Conservation (phyloP, 164 flowering plant species). For the Stephania japonica region DNA sequence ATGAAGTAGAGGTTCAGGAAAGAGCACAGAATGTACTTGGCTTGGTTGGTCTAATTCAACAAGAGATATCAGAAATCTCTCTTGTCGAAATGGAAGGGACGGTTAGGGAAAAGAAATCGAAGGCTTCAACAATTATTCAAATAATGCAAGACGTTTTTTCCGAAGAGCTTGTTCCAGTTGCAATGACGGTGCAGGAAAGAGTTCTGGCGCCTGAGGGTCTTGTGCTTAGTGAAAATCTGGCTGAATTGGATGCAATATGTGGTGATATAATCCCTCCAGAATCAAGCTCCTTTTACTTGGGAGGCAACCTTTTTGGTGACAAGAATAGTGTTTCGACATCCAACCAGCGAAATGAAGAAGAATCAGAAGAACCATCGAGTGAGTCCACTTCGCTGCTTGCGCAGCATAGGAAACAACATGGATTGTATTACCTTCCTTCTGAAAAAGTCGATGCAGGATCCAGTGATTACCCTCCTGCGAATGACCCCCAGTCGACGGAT, state of each 20-base stretch:
- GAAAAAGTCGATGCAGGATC: constrained; percentile 37
- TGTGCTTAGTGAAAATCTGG: constrained; percentile 54
- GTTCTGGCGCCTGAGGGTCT: constrained; percentile 76
- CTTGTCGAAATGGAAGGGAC: constrained; percentile 25
- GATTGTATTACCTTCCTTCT: constrained; percentile 77
- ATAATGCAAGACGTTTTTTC: constrained; percentile 45
- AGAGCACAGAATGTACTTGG: constrained; percentile 69
- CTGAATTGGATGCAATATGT: constrained; percentile 56
- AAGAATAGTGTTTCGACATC: constrained; percentile 16
- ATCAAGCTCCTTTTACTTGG: constrained; percentile 40
- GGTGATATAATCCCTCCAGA: constrained; percentile 38
- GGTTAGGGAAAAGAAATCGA: constrained; percentile 18
- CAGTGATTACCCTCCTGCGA: constrained; percentile 77
- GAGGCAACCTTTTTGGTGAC: constrained; percentile 22
- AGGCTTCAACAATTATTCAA: constrained; percentile 32
- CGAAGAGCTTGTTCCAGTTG: constrained; percentile 74
- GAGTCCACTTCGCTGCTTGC: constrained; percentile 67
- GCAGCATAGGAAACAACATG: constrained; percentile 82
- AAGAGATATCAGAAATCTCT: constrained; percentile 27
- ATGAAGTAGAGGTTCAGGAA: constrained; percentile 81
- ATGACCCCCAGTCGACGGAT: constrained; percentile 32
- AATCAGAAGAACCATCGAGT: constrained; percentile 39
- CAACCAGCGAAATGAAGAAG: constrained; percentile 37
- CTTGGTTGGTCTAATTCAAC: constrained; percentile 46
- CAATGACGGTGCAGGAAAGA: constrained; percentile 63